Evolutionary conservation across 2,329 filamentous ascomycete genomes (phyloP).

Genomic region (Orbilia ellipsospora): DNA sequence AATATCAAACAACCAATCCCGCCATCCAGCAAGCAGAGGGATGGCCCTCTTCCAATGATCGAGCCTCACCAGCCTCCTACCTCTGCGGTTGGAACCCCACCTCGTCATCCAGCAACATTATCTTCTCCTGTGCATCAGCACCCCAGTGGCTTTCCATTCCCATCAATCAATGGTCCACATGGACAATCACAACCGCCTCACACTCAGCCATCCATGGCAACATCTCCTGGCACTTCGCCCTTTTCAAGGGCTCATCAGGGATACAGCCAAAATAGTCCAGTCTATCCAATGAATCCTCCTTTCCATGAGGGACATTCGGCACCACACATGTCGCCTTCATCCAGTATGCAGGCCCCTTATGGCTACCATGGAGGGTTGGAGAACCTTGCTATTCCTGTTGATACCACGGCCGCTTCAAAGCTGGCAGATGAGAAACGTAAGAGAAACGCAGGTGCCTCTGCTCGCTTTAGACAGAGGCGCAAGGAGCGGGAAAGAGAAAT

Average conservation of each 20-base stretch:
- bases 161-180: constrained; percentile 47
- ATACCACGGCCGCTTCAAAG: constrained; percentile 82
- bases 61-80: constrained; percentile 40
- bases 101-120: constrained; percentile 32
- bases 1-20: constrained; percentile 53
- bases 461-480: constrained; percentile 80
- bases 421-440: constrained; percentile 86
- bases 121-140: constrained; percentile 42
- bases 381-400: constrained; percentile 74
- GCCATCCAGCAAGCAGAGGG: constrained; percentile 45
- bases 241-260: constrained; percentile 45
- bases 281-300: constrained; percentile 49
- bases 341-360: constrained; percentile 28
- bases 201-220: constrained; percentile 29
- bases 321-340: constrained; percentile 34
- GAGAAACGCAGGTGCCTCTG: constrained; percentile 85
- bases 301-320: constrained; percentile 52
- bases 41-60: constrained; percentile 52
- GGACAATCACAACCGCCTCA: constrained; percentile 23
- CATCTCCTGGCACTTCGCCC: constrained; percentile 40
- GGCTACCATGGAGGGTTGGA: constrained; percentile 62
- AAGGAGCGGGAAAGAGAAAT: constrained; percentile 85
- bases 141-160: constrained; percentile 42
- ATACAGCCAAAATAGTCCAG: constrained; percentile 45
- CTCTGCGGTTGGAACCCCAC: constrained; percentile 36